Evolutionary conservation across 108 stramenopile genomes (phyloP).

Genomic region (Skeletonema marinoi): DNA sequence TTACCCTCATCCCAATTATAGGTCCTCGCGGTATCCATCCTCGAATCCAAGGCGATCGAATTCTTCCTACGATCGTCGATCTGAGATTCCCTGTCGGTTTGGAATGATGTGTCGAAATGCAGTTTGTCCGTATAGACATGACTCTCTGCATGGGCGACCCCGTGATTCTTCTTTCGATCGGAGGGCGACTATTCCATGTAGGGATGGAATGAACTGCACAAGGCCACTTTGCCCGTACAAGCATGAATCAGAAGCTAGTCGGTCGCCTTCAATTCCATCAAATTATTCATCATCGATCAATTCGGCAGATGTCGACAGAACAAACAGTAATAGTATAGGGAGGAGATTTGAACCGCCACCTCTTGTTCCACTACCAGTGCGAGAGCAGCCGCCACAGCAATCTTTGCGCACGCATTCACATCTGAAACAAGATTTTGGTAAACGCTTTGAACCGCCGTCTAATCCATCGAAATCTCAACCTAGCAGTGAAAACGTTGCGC

Average conservation of each 20-base stretch:
- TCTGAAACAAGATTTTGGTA: neutral
- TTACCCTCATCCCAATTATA: neutral
- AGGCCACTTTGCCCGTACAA: neutral
- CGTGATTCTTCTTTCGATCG: neutral
- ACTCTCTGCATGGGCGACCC: neutral
- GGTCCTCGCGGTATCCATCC: neutral
- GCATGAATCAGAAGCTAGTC: neutral
- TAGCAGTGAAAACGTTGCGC: neutral
- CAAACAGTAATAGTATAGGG: neutral
- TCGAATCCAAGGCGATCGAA: neutral
- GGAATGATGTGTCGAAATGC: neutral
- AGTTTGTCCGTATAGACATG: neutral
- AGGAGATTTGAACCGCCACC: neutral
- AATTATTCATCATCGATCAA: neutral
- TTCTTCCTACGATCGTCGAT: neutral
- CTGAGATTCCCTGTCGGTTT: neutral
- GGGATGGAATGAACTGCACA: neutral
- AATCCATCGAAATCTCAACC: neutral
- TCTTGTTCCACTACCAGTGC: neutral
- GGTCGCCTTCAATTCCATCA: neutral
- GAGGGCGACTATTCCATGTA: neutral
- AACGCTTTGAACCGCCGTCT: neutral
- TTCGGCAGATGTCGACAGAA: neutral
- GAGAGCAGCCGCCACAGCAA: neutral
- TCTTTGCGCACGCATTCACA: neutral